Conservation (phyloP, 2,329 filamentous ascomycete species). For the Zarea fungicola region DNA sequence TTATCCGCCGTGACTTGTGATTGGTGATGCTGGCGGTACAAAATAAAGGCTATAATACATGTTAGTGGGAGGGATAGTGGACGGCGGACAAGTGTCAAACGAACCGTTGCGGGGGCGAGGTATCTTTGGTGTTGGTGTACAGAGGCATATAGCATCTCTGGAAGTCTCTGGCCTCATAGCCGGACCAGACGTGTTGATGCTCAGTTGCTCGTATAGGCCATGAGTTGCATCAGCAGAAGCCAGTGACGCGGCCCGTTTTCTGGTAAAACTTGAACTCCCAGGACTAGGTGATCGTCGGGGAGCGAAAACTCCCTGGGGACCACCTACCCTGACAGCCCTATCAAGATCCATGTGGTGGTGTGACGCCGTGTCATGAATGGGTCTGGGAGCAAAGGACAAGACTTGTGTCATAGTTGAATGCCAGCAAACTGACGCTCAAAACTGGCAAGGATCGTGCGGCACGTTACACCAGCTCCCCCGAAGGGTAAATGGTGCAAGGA, state of each 20-base stretch:
- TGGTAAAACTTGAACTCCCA: constrained; percentile 15
- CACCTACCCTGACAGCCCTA: constrained; percentile 16
- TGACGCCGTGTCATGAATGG: constrained; percentile 20
- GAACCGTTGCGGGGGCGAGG: constrained; percentile 55
- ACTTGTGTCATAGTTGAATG: constrained; percentile 21
- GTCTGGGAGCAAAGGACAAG: constrained; percentile 20
- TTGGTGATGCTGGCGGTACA: constrained; percentile 93
- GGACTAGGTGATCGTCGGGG: constrained; percentile 14
- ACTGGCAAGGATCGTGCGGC: background rate
- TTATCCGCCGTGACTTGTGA: constrained; percentile 73
- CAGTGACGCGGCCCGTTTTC: constrained; percentile 43
- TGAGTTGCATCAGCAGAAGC: constrained; percentile 40
- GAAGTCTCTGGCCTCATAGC: constrained; percentile 25
- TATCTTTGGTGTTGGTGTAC: constrained; percentile 51
- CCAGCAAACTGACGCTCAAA: constrained; percentile 5
- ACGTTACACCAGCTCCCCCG: background rate
- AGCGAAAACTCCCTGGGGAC: constrained; percentile 12
- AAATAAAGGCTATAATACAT: constrained; percentile 72
- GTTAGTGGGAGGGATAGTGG: background rate
- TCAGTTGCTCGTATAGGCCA: constrained; percentile 26
- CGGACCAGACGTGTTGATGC: constrained; percentile 22
- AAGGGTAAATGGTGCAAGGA: background rate
- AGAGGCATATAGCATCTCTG: constrained; percentile 49
- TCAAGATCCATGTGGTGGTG: constrained; percentile 20
- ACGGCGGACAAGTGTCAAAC: constrained; percentile 22